Base-by-base conservation (phyloP, 2,329 filamentous ascomycete genomes). In the Neofusicoccum cordaticola region DNA sequence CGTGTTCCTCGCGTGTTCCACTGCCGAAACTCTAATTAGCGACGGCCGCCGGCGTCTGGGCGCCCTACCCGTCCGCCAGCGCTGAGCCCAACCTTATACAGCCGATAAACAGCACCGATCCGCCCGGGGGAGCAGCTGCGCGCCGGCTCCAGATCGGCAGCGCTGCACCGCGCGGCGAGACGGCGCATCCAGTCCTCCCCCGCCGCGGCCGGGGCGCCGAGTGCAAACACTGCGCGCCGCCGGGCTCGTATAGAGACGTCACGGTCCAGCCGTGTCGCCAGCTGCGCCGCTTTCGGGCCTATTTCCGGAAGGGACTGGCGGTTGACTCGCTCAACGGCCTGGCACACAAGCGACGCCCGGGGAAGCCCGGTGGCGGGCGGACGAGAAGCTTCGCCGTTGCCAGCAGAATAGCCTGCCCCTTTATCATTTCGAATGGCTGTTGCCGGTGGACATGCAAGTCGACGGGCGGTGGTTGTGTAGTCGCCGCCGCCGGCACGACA, bases 251-350 rank as follows among this genome's bases (percentile, higher is more conserved):
- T 45, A 39, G 52, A 8, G 31, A n/a, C 13, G 22, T 39, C 13
- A 22, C 39, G 17, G 52, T 42, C 56, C 12, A 6, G 56, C 42
- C 53, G 41, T 47, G 42, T 47, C 42, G 37, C 4, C 56, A 37
- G 17, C 56, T 47, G 42, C 56, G 56, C 41, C 56, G 27, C 42
- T 47, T 19, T 60, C 56, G 56, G 56, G 11, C 42, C 56, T 60
- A 19, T 47, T 60, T 19, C 56, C 56, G 31, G 22, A 60, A 60
- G n/a, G 15, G 19, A 15, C 3, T 34, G 11, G 19, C n/a, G 27
- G 41, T 47, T 58, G 56, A 60, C 56, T 60, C 56, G 56, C 42
- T 19, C 27, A 13, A 31, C 22, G 27, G 27, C 53, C 41, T 45
- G 19, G 13, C 27, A 47, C 42, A 39, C 19, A 13, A n/a, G 9